These are phyloP conservation scores for Monilinia aucupariae DNA, from an alignment of 2,329 filamentous ascomycete species.

Conservation along the genomic window DNA sequence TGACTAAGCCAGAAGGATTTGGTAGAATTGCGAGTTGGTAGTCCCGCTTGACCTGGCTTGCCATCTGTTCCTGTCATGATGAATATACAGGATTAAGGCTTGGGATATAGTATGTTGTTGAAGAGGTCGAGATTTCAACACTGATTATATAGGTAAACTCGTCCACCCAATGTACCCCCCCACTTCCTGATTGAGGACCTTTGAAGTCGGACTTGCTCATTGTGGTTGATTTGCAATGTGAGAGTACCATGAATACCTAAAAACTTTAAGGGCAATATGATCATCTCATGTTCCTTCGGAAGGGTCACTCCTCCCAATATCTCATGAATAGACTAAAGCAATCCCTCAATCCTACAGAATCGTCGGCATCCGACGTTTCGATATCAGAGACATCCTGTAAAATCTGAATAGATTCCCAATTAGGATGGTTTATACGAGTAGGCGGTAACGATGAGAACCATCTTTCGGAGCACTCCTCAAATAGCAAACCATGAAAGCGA, in stretches of 20 bases:
- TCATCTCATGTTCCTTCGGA: background rate
- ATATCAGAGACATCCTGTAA: too few relatives aligned
- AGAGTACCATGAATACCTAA: background rate
- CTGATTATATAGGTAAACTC: background rate
- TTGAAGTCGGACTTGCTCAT: background rate
- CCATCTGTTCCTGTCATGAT: conserved; percentile 6
- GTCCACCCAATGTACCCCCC: background rate
- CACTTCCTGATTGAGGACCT: background rate
- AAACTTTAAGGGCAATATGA: background rate
- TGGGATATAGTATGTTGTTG: background rate
- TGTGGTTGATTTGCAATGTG: background rate
- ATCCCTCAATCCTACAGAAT: too few relatives aligned
- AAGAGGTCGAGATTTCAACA: background rate
- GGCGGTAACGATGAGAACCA: too few relatives aligned
- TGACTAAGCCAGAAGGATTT: conserved; percentile 69
- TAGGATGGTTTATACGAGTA: too few relatives aligned
- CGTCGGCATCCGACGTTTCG: too few relatives aligned
- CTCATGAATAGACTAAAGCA: too few relatives aligned
- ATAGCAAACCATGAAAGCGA: too few relatives aligned
- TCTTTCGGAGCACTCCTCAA: too few relatives aligned
- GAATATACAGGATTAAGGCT: background rate
- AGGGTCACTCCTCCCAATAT: too few relatives aligned
- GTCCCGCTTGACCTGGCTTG: conserved; percentile 28
- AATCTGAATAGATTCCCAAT: too few relatives aligned
- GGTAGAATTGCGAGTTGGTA: conserved; percentile 58